These are phyloP conservation scores for Leccinellum albellum DNA, from an alignment of 768 basidiomycete species.

Conservation along the genomic window DNA sequence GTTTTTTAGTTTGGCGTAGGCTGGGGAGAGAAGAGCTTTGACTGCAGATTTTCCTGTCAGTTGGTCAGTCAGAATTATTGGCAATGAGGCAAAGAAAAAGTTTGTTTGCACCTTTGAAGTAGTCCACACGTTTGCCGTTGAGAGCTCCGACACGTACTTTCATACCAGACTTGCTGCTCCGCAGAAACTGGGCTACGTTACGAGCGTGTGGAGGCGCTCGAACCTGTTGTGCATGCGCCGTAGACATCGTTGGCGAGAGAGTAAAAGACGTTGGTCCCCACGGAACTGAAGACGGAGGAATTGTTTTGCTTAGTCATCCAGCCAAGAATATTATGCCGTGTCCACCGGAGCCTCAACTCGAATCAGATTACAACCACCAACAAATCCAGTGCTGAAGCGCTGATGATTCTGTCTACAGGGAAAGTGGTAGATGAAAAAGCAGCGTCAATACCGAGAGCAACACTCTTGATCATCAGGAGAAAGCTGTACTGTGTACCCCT, in stretches of 20 bases:
- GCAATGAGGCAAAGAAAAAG: neutral
- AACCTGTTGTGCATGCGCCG: conserved; percentile 63
- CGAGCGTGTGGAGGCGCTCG: conserved; percentile 78
- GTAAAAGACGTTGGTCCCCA: neutral
- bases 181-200: conserved; percentile 82
- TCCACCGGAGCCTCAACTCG: too few relatives aligned
- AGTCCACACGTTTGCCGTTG: conserved; percentile 93
- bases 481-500: too few relatives aligned
- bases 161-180: conserved; percentile 81
- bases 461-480: too few relatives aligned
- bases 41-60: conserved; percentile 82
- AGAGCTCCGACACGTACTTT: conserved; percentile 88
- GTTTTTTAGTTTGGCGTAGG: conserved; percentile 85
- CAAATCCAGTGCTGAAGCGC: neutral
- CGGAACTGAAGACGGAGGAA: neutral
- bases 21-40: conserved; percentile 87
- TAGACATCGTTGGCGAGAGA: conserved; percentile 29
- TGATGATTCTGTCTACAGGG: neutral
- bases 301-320: conserved; percentile 14
- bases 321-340: too few relatives aligned
- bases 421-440: neutral
- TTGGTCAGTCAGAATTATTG: neutral
- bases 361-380: neutral
- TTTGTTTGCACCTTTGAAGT: conserved; percentile 84
- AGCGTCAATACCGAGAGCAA: neutral